These are phyloP conservation scores for Didymella segeticola DNA, from an alignment of 2,329 filamentous ascomycete genomes.

Conservation along the genomic window DNA sequence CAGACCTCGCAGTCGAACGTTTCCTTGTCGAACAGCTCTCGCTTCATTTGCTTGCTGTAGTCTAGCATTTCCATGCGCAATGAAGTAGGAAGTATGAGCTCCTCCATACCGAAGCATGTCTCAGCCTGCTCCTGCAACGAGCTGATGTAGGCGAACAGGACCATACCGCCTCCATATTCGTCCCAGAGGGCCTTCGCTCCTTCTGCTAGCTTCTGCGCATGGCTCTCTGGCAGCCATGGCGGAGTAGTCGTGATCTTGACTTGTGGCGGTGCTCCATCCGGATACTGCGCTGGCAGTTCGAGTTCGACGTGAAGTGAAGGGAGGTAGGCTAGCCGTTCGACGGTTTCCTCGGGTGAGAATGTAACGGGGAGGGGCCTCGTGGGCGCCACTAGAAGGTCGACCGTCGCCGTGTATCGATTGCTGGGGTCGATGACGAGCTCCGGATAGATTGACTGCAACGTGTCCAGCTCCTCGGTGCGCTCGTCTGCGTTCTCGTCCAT, in stretches of 20 bases:
- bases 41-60: constrained; percentile 77
- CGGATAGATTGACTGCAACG: constrained; percentile 68
- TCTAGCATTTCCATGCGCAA: constrained; percentile 76
- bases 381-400: constrained; percentile 64
- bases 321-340: constrained; percentile 60
- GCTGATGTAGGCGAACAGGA: constrained; percentile 67
- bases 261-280: constrained; percentile 58
- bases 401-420: constrained; percentile 53
- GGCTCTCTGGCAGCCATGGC: constrained; percentile 59
- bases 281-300: constrained; percentile 63
- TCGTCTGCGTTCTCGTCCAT: constrained; percentile 59
- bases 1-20: constrained; percentile 91
- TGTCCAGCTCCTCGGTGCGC: constrained; percentile 64
- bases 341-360: constrained; percentile 43
- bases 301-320: constrained; percentile 63
- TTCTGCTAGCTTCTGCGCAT: constrained; percentile 53
- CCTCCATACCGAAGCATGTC: constrained; percentile 59
- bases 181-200: constrained; percentile 64
- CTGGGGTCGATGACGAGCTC: constrained; percentile 61
- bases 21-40: constrained; percentile 77
- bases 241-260: constrained; percentile 58
- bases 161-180: constrained; percentile 63
- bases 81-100: constrained; percentile 56
- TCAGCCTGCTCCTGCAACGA: constrained; percentile 66
- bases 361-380: constrained; percentile 54